These are phyloP conservation scores for Lyophyllum atratum DNA, from an alignment of 768 basidiomycete genomes.

Conservation along the genomic window DNA sequence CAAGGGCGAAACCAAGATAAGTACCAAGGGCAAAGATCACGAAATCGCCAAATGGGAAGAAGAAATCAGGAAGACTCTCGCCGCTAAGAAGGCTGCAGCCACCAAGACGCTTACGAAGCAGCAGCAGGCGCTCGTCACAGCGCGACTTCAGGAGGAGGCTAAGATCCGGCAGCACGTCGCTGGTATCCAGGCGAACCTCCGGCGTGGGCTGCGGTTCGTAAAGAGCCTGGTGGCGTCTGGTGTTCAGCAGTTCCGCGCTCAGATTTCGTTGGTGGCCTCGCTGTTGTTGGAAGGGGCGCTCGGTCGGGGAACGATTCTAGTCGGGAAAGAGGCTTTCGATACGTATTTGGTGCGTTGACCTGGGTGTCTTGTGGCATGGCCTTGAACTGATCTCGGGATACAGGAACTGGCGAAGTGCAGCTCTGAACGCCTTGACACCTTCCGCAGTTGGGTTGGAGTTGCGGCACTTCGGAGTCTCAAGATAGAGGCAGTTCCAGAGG, in stretches of 20 bases:
- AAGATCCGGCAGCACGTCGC: conserved; percentile 63
- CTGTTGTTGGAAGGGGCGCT: conserved; percentile 71
- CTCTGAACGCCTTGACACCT: conserved; percentile 71
- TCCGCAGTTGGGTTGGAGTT: conserved; percentile 76
- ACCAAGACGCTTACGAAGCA: conserved; percentile 71
- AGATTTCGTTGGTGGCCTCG: conserved; percentile 59
- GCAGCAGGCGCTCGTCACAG: conserved; percentile 80
- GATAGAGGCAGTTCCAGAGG: conserved; percentile 67
- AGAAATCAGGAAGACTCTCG: conserved; percentile 84
- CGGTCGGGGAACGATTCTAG: conserved; percentile 58
- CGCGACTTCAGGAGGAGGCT: conserved; percentile 81
- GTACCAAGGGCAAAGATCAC: conserved; percentile 80
- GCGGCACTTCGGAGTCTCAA: conserved; percentile 79
- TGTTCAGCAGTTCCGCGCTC: conserved; percentile 51
- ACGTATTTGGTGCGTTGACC: conserved; percentile 73
- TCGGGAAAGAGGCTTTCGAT: conserved; percentile 63
- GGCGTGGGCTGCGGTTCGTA: conserved; percentile 72
- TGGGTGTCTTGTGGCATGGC: not conserved
- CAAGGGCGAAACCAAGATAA: conserved; percentile 49
- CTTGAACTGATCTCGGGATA: not conserved
- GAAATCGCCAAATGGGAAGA: conserved; percentile 95
- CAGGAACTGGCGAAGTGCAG: conserved; percentile 73
- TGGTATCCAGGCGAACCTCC: conserved; percentile 51
- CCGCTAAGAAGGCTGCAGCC: conserved; percentile 69
- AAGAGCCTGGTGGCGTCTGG: conserved; percentile 55